Base-by-base conservation (phyloP, 306 rosid genomes). In the Prunus campanulata region DNA sequence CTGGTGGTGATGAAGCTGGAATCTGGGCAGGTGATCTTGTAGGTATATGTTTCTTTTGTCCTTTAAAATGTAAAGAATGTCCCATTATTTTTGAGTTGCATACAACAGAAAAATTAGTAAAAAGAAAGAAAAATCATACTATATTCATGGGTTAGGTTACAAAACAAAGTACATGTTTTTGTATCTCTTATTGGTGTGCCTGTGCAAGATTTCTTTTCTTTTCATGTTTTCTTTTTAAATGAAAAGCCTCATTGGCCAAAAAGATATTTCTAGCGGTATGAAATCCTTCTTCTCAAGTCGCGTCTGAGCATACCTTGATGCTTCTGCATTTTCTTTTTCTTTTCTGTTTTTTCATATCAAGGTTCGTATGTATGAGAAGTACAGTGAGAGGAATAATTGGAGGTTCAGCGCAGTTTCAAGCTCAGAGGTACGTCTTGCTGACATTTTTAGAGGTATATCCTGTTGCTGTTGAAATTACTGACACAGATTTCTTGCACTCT, bases 21-120 rank as follows among this genome's bases (percentile, higher is more conserved):
- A 70, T 95, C 68, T 95, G 97, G 99, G 99, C 97, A 44, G 97
- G 99, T 95, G 99, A 95, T 85, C 99, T 95, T 95, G 99, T 95
- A 90, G 97, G 97, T 95, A 92, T 87, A 95, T 85, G 84, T 83
- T 92, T 85, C 79, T 77, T 88, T 83, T 85, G 85, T 92, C 88
- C 73, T 82, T 83, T 80, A 62, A 78, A 74, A 84, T 75, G 63
- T 76, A 32, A 77, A 66, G 64, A 74, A 68, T 25, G n/a, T 62
- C 61, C 24, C 78, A 68, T 62, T 32, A 63, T 55, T 70, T 59
- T 71, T 44, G 51, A 50, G 79, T 76, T 55, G 25, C 62, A 11
- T 69, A 47, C 66, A 57, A 14, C 13, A 68, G 29, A 19, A 35
- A 42, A 35, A 56, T 48, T 32, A 18, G n/a, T 46, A n/a, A 59